phyloP scores from a whole-genome alignment of 208 protist species.

The Leishmania tropica region DNA sequence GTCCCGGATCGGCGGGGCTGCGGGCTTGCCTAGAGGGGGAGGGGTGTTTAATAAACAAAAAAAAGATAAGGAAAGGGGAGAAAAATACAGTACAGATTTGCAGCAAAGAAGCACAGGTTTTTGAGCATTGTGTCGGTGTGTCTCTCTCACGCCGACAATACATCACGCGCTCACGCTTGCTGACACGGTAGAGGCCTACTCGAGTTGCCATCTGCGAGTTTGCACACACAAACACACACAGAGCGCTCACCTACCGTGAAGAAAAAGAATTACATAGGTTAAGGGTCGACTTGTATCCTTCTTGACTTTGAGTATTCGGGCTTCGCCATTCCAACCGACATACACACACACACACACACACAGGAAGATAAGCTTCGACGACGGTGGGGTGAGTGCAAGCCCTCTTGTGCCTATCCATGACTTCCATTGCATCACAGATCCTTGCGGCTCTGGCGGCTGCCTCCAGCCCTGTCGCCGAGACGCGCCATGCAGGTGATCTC shows the following conservation, averaged over 20 bases:
- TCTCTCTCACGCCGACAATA: background rate
- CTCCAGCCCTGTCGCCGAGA: conserved; percentile 52
- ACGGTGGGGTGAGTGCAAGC: background rate
- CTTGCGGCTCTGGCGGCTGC: conserved; percentile 66
- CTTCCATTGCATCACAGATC: conserved; percentile 52
- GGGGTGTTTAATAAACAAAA: too few species aligned
- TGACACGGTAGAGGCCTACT: background rate
- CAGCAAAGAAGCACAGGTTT: background rate
- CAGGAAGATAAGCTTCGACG: background rate
- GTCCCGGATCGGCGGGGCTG: background rate
- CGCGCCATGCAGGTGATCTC: conserved; percentile 55
- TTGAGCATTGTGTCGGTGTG: background rate
- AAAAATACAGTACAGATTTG: background rate
- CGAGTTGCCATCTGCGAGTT: background rate
- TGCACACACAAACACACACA: background rate
- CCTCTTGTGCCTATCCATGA: conserved; percentile 6
- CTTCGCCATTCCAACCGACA: background rate
- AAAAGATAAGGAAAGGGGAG: background rate
- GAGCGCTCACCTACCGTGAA: background rate
- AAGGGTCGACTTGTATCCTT: background rate
- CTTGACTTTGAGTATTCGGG: background rate
- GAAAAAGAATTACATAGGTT: background rate
- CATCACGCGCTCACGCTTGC: background rate
- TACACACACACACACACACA: background rate
- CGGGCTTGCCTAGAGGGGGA: background rate